Base-by-base conservation (phyloP, 257 asterid species). In the Mentha longifolia region DNA sequence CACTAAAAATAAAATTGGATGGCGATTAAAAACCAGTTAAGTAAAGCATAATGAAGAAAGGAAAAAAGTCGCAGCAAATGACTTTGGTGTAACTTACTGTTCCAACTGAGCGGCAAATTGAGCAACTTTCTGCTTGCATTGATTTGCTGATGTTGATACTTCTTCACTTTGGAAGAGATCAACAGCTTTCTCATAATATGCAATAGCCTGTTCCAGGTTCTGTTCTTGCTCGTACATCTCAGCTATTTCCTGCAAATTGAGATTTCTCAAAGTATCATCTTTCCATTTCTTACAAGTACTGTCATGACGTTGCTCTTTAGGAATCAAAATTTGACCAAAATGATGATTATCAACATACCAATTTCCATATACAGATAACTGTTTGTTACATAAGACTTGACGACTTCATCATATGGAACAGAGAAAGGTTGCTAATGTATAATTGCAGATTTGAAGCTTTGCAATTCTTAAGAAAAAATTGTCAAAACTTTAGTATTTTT, bases 131-230 rank as follows among this genome's bases (percentile, higher is more conserved):
- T 84, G 94, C 81, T 85, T 89, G 94, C 98, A 93, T 74, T 91
- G 98, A 80, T 89, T 93, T 72, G 97, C 97, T 57, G 94, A 67
- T 62, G 97, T 82, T 58, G 89, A 85, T 19, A 81, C 92, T 59
- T 89, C 96, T 81, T 93, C 97, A 81, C 91, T 86, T 80, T 85
- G 88, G 86, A 85, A 93, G 82, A 90, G 95, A 79, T 93, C 98
- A 74, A 90, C 85, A 63, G 98, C 97, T 76, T 73, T 87, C 65
- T 89, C 98, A 74, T 82, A 93, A 79, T 80, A 86, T 55, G 58
- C 87, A 65, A 91, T 93, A 70, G 97, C 90, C 75, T 85, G 85
- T 17, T 89, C 96, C 81, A 91, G 78, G 76, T 87, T 82, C 75
- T 89, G 92, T 64, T 91, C 91, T 78, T 89, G 92, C 85, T 93